Evolutionary conservation across 176 grass and related monocot species (phyloP).

Genomic region (Eragrostis curvula): DNA sequence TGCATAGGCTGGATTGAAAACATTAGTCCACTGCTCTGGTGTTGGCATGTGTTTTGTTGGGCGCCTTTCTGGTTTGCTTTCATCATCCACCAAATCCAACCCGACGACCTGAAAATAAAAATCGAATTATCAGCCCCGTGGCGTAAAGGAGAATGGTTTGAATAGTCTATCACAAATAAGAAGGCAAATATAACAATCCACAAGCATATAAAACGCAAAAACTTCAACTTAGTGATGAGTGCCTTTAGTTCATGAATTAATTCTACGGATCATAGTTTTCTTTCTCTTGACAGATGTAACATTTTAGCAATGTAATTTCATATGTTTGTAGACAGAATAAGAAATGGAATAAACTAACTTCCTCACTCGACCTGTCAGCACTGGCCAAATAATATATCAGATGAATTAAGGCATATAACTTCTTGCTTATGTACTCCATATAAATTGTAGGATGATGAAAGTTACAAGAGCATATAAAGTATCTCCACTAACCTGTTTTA

Average conservation of each 20-base stretch:
- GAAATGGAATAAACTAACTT: not conserved
- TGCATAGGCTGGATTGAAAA: slow-evolving; percentile 93
- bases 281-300: not conserved
- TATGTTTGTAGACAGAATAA: slow-evolving; percentile 10
- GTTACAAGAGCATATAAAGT: slow-evolving; percentile 20
- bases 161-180: slow-evolving; percentile 4
- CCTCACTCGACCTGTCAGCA: not conserved
- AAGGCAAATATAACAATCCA: not conserved
- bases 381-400: not conserved
- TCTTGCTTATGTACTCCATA: slow-evolving; percentile 11
- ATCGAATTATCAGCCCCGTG: not conserved
- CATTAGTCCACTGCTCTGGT: slow-evolving; percentile 87
- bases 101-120: slow-evolving; percentile 74
- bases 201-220: not conserved
- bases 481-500: slow-evolving; percentile 73
- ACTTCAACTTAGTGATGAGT: not conserved
- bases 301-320: not conserved
- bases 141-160: not conserved
- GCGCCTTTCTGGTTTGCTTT: slow-evolving; percentile 97
- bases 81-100: slow-evolving; percentile 99
- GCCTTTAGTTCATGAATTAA: not conserved
- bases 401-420: not conserved
- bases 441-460: not conserved
- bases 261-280: not conserved
- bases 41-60: slow-evolving; percentile 96